phyloP scores from a whole-genome alignment of 768 basidiomycete species.

The Leccinum variicolor region DNA sequence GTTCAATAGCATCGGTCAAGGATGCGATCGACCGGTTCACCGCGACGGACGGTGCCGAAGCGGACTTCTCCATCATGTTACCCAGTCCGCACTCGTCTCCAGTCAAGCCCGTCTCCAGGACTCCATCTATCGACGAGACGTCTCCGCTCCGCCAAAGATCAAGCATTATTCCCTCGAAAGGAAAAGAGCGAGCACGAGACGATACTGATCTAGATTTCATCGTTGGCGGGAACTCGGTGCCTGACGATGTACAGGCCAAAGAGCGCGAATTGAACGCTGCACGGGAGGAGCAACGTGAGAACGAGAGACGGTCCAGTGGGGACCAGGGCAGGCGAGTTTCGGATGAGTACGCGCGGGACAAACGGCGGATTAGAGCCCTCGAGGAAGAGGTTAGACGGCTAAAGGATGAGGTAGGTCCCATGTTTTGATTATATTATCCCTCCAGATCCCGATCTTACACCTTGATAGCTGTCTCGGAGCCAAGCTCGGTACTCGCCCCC shows the following conservation, averaged over 20 bases:
- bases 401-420: conserved; percentile 48
- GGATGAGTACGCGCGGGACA: conserved; percentile 52
- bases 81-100: conserved; percentile 43
- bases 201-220: conserved; percentile 28
- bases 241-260: conserved; percentile 52
- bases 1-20: conserved; percentile 40
- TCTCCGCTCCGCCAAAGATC: conserved; percentile 1
- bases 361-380: conserved; percentile 57
- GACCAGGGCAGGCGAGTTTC: conserved; percentile 29
- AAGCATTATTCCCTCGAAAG: conserved; percentile 31
- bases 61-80: conserved; percentile 50
- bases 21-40: conserved; percentile 49
- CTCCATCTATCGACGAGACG: conserved; percentile 18
- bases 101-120: conserved; percentile 21
- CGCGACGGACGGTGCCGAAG: conserved; percentile 39
- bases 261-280: conserved; percentile 59
- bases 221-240: conserved; percentile 40
- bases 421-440: background rate
- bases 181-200: conserved; percentile 43
- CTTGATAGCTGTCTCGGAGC: conserved; percentile 44
- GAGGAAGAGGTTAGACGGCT: conserved; percentile 64
- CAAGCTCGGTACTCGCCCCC: conserved; percentile 18
- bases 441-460: background rate
- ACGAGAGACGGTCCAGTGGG: conserved; percentile 38
- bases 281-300: conserved; percentile 46